Evolutionary conservation across 75 land plant species (phyloP).

Genomic region (Picea sitchensis): DNA sequence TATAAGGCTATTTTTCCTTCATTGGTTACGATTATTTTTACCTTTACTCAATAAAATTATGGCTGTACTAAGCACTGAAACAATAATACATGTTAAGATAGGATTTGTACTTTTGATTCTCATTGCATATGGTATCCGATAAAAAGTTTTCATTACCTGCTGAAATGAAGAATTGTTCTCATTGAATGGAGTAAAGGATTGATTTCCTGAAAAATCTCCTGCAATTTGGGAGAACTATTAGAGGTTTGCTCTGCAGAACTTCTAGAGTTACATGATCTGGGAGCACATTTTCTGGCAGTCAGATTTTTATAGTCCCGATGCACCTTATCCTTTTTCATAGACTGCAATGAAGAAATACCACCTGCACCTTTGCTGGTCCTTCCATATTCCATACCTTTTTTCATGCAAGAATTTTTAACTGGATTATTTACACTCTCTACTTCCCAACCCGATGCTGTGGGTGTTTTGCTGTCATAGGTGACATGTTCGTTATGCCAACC

Average conservation of each 20-base stretch:
- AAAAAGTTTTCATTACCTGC: slow-evolving; percentile 1
- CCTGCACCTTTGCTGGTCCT: not conserved
- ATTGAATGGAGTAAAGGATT: not conserved
- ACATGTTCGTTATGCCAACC: not conserved
- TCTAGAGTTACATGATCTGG: not conserved
- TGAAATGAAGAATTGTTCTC: slow-evolving; percentile 6
- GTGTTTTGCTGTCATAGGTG: not conserved
- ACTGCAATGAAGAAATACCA: not conserved
- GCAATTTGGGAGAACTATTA: not conserved
- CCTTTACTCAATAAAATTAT: not conserved
- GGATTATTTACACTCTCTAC: not conserved
- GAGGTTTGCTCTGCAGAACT: too few relatives aligned
- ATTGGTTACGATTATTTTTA: not conserved
- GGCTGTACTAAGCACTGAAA: not conserved
- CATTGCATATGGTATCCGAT: not conserved
- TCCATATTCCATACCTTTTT: not conserved
- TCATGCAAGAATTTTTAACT: not conserved
- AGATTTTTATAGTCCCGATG: not conserved
- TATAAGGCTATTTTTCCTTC: not conserved
- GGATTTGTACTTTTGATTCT: not conserved
- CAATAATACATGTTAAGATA: not conserved
- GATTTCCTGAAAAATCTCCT: not conserved
- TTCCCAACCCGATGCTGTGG: not conserved
- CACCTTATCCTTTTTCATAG: not conserved
- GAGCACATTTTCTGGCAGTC: not conserved